phyloP scores from a whole-genome alignment of 257 asterid species.

The Jacaranda copaia region DNA sequence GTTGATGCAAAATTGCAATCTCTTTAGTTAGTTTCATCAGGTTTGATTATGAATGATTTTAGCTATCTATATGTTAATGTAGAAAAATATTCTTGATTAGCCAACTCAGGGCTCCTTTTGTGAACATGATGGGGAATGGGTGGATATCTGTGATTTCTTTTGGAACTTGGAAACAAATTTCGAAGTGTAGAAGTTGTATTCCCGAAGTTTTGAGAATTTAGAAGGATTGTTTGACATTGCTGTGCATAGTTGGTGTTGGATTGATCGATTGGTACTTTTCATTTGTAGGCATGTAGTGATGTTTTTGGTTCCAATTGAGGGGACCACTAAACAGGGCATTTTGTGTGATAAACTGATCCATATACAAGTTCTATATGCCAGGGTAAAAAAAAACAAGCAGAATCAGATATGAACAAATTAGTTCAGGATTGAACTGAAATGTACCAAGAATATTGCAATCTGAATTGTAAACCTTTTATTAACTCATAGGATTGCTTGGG shows the following conservation, averaged over 20 bases:
- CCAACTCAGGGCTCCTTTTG: not conserved
- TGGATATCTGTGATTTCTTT: not conserved
- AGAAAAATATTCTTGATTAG: slow-evolving; percentile 3
- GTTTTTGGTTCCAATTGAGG: no score
- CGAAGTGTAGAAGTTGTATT: not conserved
- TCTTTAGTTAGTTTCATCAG: slow-evolving; percentile 3
- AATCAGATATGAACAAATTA: no score
- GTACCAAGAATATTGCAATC: no score
- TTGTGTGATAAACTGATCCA: no score
- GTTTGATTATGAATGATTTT: not conserved
- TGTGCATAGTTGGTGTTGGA: not conserved
- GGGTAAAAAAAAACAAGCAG: no score
- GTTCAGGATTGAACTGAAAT: no score
- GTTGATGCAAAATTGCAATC: not conserved
- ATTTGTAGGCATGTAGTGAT: no score
- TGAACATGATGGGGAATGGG: not conserved
- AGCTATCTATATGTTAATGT: not conserved
- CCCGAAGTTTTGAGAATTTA: not conserved
- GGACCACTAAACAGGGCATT: no score
- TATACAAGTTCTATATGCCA: no score
- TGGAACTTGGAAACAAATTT: not conserved
- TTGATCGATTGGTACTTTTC: no score
- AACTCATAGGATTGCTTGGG: not conserved
- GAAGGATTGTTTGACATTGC: not conserved
- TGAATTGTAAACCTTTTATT: not conserved